A percentile compares a stretch with the other conserved stretches of the same genome.
Conservation (phyloP, 306 rosid genomes). For the Hylodesmum podocarpum region DNA sequence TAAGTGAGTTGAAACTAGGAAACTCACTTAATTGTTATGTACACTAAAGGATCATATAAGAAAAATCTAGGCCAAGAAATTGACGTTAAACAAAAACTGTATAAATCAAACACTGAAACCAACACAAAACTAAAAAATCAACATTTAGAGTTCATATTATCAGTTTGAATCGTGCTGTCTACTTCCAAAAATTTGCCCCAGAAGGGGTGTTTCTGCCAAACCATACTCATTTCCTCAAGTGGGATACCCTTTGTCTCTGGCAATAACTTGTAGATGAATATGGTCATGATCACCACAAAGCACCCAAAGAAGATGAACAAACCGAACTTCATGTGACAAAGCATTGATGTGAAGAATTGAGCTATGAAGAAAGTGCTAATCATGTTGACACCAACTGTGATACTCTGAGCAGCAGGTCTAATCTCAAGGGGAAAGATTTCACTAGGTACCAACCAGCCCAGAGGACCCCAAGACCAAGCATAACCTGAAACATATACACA, state of each 20-base stretch:
- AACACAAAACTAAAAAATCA: constrained; percentile 1
- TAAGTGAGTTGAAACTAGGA: too few species aligned
- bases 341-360: constrained; percentile 64
- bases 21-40: background rate
- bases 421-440: constrained; percentile 73
- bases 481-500: constrained; percentile 61
- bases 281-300: constrained; percentile 53
- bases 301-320: constrained; percentile 65
- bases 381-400: constrained; percentile 65
- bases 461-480: constrained; percentile 92
- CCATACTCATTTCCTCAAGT: constrained; percentile 60
- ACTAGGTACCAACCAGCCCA: constrained; percentile 84
- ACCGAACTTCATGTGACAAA: constrained; percentile 69
- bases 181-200: constrained; percentile 53
- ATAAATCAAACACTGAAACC: background rate
- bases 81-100: background rate
- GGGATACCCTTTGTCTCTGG: constrained; percentile 80
- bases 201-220: constrained; percentile 61
- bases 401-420: constrained; percentile 63
- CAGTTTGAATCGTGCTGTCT: background rate
- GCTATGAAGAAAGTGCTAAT: constrained; percentile 64
- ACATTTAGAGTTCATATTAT: background rate
- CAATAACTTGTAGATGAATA: constrained; percentile 51
- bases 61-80: background rate
- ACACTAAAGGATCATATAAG: background rate